Conservation (phyloP, 345 rosid genomes). For the Brassica napus region Da-Ae NC_063442.1:9874501-9875000, state of each 20-base stretch:
- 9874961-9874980: conserved; percentile 51
- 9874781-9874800: conserved; percentile 54
- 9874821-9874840: conserved; percentile 67
- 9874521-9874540: conserved; percentile 53
- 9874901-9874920: neutral
- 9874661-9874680: conserved; percentile 1
- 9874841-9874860: conserved; percentile 66
- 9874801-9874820: conserved; percentile 61
- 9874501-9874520: conserved; percentile 54
- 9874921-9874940: neutral
- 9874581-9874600: conserved; percentile 55
- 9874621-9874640: conserved; percentile 43
- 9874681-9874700: neutral
- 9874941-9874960: conserved; percentile 66
- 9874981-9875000: conserved; percentile 72
- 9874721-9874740: conserved; percentile 30
- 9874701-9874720: neutral
- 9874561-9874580: conserved; percentile 60
- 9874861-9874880: conserved; percentile 76
- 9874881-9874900: neutral
- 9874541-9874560: conserved; percentile 46
- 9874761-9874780: conserved; percentile 73
- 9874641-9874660: conserved; percentile 41
- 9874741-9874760: conserved; percentile 51
- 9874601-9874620: conserved; percentile 61